Conservation (phyloP, 768 basidiomycete species). For the Cytidiella melzeri region DNA sequence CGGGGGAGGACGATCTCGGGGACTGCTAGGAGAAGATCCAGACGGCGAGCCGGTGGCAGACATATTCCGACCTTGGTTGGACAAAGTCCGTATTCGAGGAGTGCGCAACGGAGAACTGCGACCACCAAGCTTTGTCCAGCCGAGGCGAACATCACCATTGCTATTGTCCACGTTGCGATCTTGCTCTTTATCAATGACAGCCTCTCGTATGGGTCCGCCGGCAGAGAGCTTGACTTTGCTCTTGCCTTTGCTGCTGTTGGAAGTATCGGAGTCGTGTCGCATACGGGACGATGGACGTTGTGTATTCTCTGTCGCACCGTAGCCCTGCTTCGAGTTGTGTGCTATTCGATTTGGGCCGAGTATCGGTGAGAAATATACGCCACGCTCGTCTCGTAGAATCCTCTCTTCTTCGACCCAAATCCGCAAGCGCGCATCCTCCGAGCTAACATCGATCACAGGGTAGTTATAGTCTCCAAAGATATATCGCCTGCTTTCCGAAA, state of each 20-base stretch:
- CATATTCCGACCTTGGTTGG: conserved; percentile 9
- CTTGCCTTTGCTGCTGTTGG: conserved; percentile 13
- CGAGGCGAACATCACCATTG: conserved; percentile 35
- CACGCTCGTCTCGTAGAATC: conserved; percentile 67
- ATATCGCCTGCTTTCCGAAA: conserved; percentile 66
- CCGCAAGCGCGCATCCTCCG: conserved; percentile 54
- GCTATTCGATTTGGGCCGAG: conserved; percentile 34
- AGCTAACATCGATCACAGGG: conserved; percentile 83
- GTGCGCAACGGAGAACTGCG: conserved; percentile 19
- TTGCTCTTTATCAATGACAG: conserved; percentile 44
- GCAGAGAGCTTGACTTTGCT: conserved; percentile 15
- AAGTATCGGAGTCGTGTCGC: conserved; percentile 12
- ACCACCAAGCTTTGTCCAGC: conserved; percentile 37
- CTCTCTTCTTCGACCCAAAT: conserved; percentile 88
- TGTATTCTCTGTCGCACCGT: conserved; percentile 42
- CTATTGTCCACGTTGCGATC: conserved; percentile 30
- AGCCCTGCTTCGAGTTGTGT: conserved; percentile 34
- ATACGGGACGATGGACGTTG: conserved; percentile 10
- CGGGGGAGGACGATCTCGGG: conserved; percentile 14
- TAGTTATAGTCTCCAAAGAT: conserved; percentile 91
- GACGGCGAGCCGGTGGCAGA: conserved; percentile 8
- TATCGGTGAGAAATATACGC: conserved; percentile 65
- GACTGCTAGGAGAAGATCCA: conserved; percentile 14
- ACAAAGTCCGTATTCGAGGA: conserved; percentile 13
- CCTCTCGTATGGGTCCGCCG: conserved; percentile 21